phyloP scores from a whole-genome alignment of 2,329 filamentous ascomycete species.

The Epichloe baconii region DNA sequence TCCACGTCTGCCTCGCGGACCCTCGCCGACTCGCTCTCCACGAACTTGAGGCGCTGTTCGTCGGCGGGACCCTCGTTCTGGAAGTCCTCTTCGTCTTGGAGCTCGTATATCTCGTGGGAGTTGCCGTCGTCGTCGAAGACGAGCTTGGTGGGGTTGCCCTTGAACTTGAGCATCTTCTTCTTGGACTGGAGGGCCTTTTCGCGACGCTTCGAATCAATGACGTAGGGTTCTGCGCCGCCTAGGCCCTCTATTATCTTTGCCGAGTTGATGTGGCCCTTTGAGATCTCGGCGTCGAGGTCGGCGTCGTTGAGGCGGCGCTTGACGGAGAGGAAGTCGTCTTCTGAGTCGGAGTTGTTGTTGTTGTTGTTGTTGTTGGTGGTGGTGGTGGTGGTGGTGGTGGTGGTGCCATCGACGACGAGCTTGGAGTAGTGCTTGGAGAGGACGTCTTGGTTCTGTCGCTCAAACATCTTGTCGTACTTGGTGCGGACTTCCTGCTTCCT shows the following conservation, averaged over 20 bases:
- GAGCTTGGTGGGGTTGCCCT: slow-evolving; percentile 71
- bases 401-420: slow-evolving; percentile 53
- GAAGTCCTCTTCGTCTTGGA: slow-evolving; percentile 78
- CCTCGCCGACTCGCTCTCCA: slow-evolving; percentile 59
- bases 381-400: slow-evolving; percentile 35
- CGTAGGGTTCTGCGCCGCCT: slow-evolving; percentile 57
- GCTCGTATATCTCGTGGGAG: slow-evolving; percentile 73
- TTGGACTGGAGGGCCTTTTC: slow-evolving; percentile 94
- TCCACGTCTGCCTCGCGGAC: slow-evolving; percentile 64
- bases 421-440: slow-evolving; percentile 89
- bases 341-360: slow-evolving; percentile 12
- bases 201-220: slow-evolving; percentile 87
- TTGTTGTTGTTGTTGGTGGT: slow-evolving; percentile 30
- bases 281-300: slow-evolving; percentile 41
- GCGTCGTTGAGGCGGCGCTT: slow-evolving; percentile 74
- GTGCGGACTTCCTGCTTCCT: slow-evolving; percentile 69
- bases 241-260: slow-evolving; percentile 52
- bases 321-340: slow-evolving; percentile 69
- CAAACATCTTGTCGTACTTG: slow-evolving; percentile 97
- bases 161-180: slow-evolving; percentile 85
- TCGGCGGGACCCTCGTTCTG: slow-evolving; percentile 60
- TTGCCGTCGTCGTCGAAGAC: slow-evolving; percentile 89
- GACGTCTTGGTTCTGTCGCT: slow-evolving; percentile 89
- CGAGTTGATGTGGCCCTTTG: slow-evolving; percentile 27
- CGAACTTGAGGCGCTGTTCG: slow-evolving; percentile 61